Evolutionary conservation across 805 yeast species (phyloP), one percentile per base, ranked within the genome.

Genomic region (Barnettozyma sucrosica): DNA sequence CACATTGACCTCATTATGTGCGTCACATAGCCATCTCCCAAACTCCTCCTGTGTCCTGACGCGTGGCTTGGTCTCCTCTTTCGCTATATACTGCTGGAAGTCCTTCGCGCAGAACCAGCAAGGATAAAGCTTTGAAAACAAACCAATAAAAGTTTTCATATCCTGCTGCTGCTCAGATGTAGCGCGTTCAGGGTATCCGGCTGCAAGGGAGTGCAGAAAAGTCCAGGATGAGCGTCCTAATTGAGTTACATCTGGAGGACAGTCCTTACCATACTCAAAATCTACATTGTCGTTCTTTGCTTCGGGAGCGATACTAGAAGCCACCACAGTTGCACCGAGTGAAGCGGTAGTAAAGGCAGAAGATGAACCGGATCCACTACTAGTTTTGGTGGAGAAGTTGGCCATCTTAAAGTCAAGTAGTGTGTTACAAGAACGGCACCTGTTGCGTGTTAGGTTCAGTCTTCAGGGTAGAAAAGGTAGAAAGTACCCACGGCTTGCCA

Each of bases 71-170:
- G 80, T 74, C 30, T 66, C 65, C 47, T 66, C 68, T 45, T 65
- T 68, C 8, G 61, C 59, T 24, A 88, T 70, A 64, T 85, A 89
- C 26, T 66, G 64, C 46, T 79, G 74, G 66, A 93, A 89, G 62
- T 92, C 98, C 32, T 77, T 76, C 0, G 95, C 97, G 69, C 98
- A 92, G 70, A 80, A 81, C 85, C 90, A 83, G 65, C 99, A 92
- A 2, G 99, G 99, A 61, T 92, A 93, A 28, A 92, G 71, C 51
- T 80, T 79, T 4, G 93, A 80, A 59, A 93, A 88, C 3, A 86
- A 67, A 4, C 67, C 68, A 44, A 93, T 62, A 55, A 93, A 90
- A 43, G 78, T 76, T 42, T 67, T 69, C 81, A 92, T 77, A 51
- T 89, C 95, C 5, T 64, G 55, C 66, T 90, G 90, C 55, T 89